A percentile compares a stretch with the other conserved stretches of the same genome.
Evolutionary conservation across 1,139 yeast genomes (phyloP).

Genomic region (Lodderomyces elongisporus): DNA sequence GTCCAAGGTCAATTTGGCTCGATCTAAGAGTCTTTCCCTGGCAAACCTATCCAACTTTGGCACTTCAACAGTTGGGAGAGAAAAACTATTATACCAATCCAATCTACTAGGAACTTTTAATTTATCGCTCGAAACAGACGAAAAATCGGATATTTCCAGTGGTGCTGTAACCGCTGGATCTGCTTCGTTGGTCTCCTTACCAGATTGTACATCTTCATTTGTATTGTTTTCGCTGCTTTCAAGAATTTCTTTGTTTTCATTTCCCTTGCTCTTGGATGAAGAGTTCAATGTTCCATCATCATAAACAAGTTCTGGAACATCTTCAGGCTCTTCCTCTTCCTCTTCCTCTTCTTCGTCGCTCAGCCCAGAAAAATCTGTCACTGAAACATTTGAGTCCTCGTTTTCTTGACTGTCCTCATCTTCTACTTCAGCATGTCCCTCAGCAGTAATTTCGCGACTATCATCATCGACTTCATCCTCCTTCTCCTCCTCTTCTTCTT

Average conservation of each 20-base stretch:
- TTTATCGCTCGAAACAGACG: constrained; percentile 53
- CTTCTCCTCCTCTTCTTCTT: constrained; percentile 14
- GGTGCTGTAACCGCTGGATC: too few relatives aligned
- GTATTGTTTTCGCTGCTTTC: constrained; percentile 7
- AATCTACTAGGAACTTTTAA: constrained; percentile 58
- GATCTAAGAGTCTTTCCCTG: constrained; percentile 53
- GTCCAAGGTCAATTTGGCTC: constrained; percentile 64
- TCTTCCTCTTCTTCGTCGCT: constrained; percentile 13
- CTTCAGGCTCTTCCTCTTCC: constrained; percentile 16
- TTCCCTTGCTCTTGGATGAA: neutral
- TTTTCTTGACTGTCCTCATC: constrained; percentile 13
- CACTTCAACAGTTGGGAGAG: constrained; percentile 29
- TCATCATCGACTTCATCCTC: neutral
- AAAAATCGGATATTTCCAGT: constrained; percentile 47
- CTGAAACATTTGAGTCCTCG: constrained; percentile 11
- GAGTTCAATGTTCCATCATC: neutral
- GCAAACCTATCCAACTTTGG: constrained; percentile 43
- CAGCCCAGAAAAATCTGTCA: constrained; percentile 4
- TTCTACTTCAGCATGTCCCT: constrained; percentile 16
- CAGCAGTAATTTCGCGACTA: constrained; percentile 1
- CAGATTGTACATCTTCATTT: constrained; percentile 1
- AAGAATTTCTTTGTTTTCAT: constrained; percentile 16
- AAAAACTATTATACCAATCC: constrained; percentile 64
- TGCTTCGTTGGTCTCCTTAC: constrained; percentile 9
- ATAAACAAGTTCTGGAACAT: constrained; percentile 7